phyloP scores from a whole-genome alignment of 331 rosid genomes.

The Malus hybrid region DNA sequence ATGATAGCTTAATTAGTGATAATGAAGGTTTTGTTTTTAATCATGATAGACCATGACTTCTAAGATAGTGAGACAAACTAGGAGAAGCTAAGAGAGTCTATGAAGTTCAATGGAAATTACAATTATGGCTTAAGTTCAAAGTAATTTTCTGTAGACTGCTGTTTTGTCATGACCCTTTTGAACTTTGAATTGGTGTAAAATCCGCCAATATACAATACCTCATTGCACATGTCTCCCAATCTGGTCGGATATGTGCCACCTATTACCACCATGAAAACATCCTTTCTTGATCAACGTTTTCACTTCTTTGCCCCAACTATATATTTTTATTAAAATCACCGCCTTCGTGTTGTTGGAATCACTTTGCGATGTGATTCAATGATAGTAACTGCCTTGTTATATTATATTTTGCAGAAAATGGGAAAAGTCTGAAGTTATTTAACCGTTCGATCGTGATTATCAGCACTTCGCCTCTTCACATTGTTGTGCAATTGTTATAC shows the following conservation, averaged over 20 bases:
- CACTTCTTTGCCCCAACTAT: too few relatives aligned
- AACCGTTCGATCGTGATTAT: too few relatives aligned
- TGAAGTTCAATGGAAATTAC: too few relatives aligned
- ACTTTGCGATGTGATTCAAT: too few relatives aligned
- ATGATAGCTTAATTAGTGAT: neutral
- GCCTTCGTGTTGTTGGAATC: too few relatives aligned
- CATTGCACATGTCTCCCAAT: neutral
- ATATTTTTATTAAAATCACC: too few relatives aligned
- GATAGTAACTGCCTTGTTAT: too few relatives aligned
- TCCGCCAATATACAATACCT: neutral
- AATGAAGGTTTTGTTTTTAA: neutral
- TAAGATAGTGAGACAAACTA: neutral
- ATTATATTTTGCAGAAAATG: too few relatives aligned
- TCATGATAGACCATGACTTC: slow-evolving; percentile 6
- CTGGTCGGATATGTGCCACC: neutral
- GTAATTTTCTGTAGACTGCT: neutral
- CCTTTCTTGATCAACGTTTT: neutral
- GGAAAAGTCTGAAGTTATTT: too few relatives aligned
- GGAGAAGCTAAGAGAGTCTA: neutral
- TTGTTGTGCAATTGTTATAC: too few relatives aligned
- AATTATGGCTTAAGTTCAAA: neutral
- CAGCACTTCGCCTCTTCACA: too few relatives aligned
- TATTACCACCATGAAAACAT: neutral
- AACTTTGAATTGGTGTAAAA: neutral
- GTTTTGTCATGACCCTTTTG: neutral